Base-by-base conservation (phyloP, 257 asterid genomes). In the Solanum piurae region DNA sequence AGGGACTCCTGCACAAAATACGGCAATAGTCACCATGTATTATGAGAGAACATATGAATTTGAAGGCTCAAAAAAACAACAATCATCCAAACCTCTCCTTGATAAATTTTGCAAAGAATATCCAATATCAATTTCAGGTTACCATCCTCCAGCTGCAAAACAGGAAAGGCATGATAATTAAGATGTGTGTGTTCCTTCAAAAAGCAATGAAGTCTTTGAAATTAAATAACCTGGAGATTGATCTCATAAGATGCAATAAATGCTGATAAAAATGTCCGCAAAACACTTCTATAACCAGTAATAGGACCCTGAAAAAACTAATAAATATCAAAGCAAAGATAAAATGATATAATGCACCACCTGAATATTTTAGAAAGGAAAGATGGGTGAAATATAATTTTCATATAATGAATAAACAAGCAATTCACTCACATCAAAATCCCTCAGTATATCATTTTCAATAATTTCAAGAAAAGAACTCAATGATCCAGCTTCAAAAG, bases 221-320 rank as follows among this genome's bases (percentile, higher is more conserved):
- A 38, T 76, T 77, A 86, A 69, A 85, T 86, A 92, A 95, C 99
- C 99, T 95, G 98, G 88, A 96, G 94, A 92, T 88, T 92, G 91
- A 96, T 93, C 93, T 97, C 99, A 84, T 95, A 97, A 83, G 98
- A 94, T 79, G 99, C 98, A 89, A 97, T 92, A 89, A 95, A 95
- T 33, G 99, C 93, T 11, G 99, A 95, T 88, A 96, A 46, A 90
- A 96, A 94, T 62, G 99, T 96, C 89, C 99, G 93, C 73, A 95
- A 88, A 84, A 97, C 97, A 87, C 99, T 93, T 60, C 93, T 91
- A 89, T 92, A 96, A 90, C 98, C 98, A 89, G 94, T 94, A 88
- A 88, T 86, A 87, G 96, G 98, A 69, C 94, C 98, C 98, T 97
- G 93, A 87, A 60, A 86, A 88, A 75, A 88, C 52, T 18, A 82